Evolutionary conservation across 169 alveolate genomes (phyloP).

Genomic region (Plasmodium cynomolgi): DNA sequence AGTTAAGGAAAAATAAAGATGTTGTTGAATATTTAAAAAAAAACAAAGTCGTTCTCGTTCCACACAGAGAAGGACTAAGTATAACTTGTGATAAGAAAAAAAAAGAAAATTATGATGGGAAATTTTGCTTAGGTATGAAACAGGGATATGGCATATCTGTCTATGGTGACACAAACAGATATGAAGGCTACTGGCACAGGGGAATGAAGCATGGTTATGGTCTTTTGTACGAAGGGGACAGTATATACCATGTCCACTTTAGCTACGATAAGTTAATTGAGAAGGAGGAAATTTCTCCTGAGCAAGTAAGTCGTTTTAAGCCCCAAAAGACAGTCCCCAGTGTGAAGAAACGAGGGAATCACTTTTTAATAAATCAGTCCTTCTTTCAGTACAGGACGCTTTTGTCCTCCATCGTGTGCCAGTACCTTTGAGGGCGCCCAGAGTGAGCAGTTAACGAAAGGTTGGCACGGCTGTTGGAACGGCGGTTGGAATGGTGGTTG

Average conservation of each 20-base stretch:
- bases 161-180: conserved; percentile 56
- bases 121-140: conserved; percentile 67
- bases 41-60: conserved; percentile 31
- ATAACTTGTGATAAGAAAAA: conserved; percentile 28
- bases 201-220: conserved; percentile 76
- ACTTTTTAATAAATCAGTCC: conserved; percentile 64
- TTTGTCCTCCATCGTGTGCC: conserved; percentile 19
- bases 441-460: not conserved
- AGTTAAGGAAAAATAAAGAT: conserved; percentile 32
- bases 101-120: conserved; percentile 74
- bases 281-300: conserved; percentile 41
- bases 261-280: conserved; percentile 65
- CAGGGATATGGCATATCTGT: conserved; percentile 72
- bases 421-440: conserved; percentile 18
- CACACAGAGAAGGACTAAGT: conserved; percentile 72
- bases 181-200: conserved; percentile 69
- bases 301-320: conserved; percentile 35
- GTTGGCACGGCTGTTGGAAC: not conserved
- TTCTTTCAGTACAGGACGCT: conserved; percentile 34
- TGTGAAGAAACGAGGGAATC: not conserved
- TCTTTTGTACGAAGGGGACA: conserved; percentile 66
- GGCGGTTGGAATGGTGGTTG: not conserved
- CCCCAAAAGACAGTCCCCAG: conserved; percentile 19
- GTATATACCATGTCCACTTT: conserved; percentile 58
- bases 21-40: conserved; percentile 56